Evolutionary conservation across 768 basidiomycete genomes (phyloP), one percentile per base, ranked within the genome.

Genomic region (Gymnopilus dilepis): DNA sequence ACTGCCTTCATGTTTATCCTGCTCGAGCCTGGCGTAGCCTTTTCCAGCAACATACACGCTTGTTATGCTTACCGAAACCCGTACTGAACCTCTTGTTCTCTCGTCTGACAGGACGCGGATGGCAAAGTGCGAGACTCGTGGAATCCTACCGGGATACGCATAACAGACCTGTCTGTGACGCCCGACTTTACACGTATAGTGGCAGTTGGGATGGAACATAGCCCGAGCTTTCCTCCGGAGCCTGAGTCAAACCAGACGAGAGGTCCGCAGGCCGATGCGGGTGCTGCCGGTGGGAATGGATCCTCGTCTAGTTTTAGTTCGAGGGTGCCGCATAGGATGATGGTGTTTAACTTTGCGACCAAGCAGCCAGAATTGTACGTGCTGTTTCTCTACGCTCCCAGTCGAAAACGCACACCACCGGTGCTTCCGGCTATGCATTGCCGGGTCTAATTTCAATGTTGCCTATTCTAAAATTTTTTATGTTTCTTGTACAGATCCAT

Each of bases 111-210:
- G 96, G 86, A 90, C 64, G 78, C 83, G 45, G 84, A 89, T 59
- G 96, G 96, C 24, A 88, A 85, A 68, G 78, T 86, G 63, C 82
- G 81, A 45, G 86, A 92, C 31, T 78, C 84, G 50, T 95, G 93
- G 90, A 81, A 80, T 8, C 78, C 81, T 33, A 83, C 85, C 34
- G 82, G 88, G 9, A 89, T 96, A 62, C 91, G 96, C 65, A 84
- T 98, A 70, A 88, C 90, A 21, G 94, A 95, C 73, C 86, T 97
- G 70, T 89, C 90, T 47, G 78, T 97, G 62, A 89, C 95, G 3
- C 94, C 95, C 22, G 93, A 97, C 75, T 86, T 87, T 69, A 82
- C 85, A 62, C 88, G 88, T 58, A 78, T 99, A 62, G 87, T 99
- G 43, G 90, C 91, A n/a, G 84, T 94, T 56, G 95, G 94, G 31